Percentiles rank a stretch among this genome's conserved stretches.
Evolutionary conservation across 169 alveolate genomes (phyloP).

Genomic region (Perkinsus marinus): DNA sequence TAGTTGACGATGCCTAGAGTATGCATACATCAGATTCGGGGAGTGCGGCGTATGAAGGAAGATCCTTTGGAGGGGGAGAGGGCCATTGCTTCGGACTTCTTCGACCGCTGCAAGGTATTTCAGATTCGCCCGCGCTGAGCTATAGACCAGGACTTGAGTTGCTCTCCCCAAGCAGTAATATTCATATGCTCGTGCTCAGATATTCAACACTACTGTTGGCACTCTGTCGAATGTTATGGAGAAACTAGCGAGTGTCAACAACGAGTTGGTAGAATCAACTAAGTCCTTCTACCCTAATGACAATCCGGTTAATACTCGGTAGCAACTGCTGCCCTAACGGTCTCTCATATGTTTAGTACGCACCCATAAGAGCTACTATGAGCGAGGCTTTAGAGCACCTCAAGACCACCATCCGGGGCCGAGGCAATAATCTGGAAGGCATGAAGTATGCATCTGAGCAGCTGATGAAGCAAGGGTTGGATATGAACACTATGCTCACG

Average conservation of each 20-base stretch:
- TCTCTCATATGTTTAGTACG: background rate
- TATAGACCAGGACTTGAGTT: too few species aligned
- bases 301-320: background rate
- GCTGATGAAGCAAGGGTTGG: background rate
- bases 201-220: background rate
- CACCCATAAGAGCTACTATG: background rate
- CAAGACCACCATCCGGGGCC: background rate
- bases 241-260: background rate
- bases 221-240: background rate
- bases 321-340: background rate
- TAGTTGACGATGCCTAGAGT: background rate
- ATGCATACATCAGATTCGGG: background rate
- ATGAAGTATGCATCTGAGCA: background rate
- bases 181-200: too few species aligned
- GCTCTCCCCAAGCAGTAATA: too few species aligned
- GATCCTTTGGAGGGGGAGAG: background rate
- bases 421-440: background rate
- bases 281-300: background rate
- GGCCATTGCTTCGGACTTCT: background rate
- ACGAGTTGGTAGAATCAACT: background rate
- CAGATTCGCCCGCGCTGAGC: background rate
- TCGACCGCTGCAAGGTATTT: background rate
- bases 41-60: background rate
- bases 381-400: background rate
- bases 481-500: background rate